These are phyloP conservation scores for Pseudogymnoascus sp. DNA, from an alignment of 2,329 filamentous ascomycete species.

Conservation along the genomic window DNA sequence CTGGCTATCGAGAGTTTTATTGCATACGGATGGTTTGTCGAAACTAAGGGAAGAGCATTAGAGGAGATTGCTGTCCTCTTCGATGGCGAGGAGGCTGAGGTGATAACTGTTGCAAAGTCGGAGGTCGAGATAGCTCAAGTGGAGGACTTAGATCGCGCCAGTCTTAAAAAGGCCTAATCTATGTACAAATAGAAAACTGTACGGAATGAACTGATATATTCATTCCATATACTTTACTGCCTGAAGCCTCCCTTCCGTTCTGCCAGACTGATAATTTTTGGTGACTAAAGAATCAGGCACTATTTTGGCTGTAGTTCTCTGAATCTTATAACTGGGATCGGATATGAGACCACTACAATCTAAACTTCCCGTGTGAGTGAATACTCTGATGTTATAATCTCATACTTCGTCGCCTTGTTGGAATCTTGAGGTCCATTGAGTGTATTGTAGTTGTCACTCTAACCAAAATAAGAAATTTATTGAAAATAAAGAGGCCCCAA, in stretches of 20 bases:
- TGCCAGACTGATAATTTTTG: not conserved
- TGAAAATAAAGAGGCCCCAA: not conserved
- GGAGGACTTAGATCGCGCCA: not conserved
- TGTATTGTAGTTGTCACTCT: not conserved
- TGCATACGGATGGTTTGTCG: slow-evolving; percentile 13
- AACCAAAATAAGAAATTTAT: not conserved
- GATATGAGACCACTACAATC: not conserved
- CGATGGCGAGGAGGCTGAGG: slow-evolving; percentile 12
- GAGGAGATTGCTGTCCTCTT: slow-evolving; percentile 13
- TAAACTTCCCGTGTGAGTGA: not conserved
- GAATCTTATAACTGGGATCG: not conserved
- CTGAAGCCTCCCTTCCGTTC: not conserved
- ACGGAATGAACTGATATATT: not conserved
- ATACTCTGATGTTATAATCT: not conserved
- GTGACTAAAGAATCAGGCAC: not conserved
- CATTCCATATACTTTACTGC: not conserved
- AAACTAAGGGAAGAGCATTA: slow-evolving; percentile 11
- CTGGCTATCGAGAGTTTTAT: slow-evolving; percentile 16
- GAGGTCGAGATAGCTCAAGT: not conserved
- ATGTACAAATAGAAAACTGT: not conserved
- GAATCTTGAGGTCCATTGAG: not conserved
- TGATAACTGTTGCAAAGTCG: not conserved
- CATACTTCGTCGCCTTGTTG: not conserved
- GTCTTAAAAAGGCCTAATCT: not conserved
- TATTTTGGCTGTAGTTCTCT: not conserved